Evolutionary conservation across 768 basidiomycete genomes (phyloP).

Genomic region (Megacollybia marginata): DNA sequence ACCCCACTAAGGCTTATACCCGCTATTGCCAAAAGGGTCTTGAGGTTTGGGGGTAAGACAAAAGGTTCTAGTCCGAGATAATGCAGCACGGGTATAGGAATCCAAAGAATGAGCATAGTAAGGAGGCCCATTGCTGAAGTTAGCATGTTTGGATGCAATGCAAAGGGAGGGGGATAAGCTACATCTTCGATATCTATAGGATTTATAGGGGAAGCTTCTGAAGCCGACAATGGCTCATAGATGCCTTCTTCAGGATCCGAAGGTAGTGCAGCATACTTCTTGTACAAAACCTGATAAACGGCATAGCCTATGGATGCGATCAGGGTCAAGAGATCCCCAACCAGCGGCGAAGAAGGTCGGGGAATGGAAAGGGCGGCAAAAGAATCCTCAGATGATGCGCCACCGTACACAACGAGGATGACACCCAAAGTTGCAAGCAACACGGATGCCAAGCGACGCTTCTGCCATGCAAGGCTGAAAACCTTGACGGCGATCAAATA

Average conservation of each 20-base stretch:
- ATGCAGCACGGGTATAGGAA: constrained; percentile 72
- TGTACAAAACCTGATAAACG: constrained; percentile 81
- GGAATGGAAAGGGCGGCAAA: constrained; percentile 7
- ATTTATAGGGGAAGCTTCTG: constrained; percentile 20
- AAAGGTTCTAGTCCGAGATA: constrained; percentile 60
- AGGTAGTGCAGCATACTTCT: constrained; percentile 65
- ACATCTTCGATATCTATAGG: constrained; percentile 19
- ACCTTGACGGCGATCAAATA: constrained; percentile 80
- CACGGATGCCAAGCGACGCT: constrained; percentile 63
- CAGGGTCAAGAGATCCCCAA: constrained; percentile 72
- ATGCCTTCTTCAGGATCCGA: constrained; percentile 46
- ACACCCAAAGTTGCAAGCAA: constrained; percentile 77
- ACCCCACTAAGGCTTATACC: constrained; percentile 70
- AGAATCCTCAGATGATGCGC: constrained; percentile 18
- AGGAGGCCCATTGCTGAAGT: constrained; percentile 75
- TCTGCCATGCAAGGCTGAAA: constrained; percentile 55
- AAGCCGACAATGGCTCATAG: constrained; percentile 39
- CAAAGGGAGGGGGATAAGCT: constrained; percentile 66
- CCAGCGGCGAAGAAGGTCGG: constrained; percentile 31
- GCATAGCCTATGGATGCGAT: constrained; percentile 66
- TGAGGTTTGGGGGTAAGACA: constrained; percentile 45
- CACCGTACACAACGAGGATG: constrained; percentile 78
- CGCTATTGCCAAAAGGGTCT: constrained; percentile 43
- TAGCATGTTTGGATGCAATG: constrained; percentile 76
- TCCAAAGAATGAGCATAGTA: constrained; percentile 71